phyloP scores from a whole-genome alignment of 495 filamentous ascomycete species.

The Hyphodiscus hymeniophilus region DNA sequence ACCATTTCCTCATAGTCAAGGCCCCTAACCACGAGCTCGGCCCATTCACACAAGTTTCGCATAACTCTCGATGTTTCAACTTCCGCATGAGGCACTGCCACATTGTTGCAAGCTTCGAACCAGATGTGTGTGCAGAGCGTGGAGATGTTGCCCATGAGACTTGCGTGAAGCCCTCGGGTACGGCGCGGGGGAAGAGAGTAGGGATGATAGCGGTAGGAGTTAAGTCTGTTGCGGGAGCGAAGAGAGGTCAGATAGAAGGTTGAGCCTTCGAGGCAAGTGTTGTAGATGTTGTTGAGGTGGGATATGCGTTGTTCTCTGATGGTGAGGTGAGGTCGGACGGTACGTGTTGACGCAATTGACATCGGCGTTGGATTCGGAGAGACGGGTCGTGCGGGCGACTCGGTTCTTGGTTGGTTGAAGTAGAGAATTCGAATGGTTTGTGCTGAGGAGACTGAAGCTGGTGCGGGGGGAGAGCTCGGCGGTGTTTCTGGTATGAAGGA shows the following conservation, averaged over 20 bases:
- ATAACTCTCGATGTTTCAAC: constrained; percentile 7
- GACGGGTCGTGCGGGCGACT: not conserved
- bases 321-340: not conserved
- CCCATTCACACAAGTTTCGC: constrained; percentile 11
- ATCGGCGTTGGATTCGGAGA: not conserved
- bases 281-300: constrained; percentile 9
- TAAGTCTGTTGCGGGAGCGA: not conserved
- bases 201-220: not conserved
- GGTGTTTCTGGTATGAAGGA: no score
- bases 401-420: not conserved
- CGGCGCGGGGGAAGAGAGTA: not conserved
- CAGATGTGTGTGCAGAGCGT: constrained; percentile 9
- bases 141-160: constrained; percentile 17
- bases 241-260: constrained; percentile 1
- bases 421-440: no score
- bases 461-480: no score
- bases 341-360: not conserved
- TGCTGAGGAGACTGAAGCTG: no score
- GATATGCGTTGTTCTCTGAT: constrained; percentile 3
- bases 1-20: not conserved
- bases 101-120: constrained; percentile 11
- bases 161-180: not conserved
- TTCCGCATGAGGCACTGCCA: constrained; percentile 14
- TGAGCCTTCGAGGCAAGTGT: constrained; percentile 13
- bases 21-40: constrained; percentile 7